Evolutionary conservation across 805 yeast species (phyloP), one percentile per base, ranked within the genome.

Genomic region (Starmera amethionina): DNA sequence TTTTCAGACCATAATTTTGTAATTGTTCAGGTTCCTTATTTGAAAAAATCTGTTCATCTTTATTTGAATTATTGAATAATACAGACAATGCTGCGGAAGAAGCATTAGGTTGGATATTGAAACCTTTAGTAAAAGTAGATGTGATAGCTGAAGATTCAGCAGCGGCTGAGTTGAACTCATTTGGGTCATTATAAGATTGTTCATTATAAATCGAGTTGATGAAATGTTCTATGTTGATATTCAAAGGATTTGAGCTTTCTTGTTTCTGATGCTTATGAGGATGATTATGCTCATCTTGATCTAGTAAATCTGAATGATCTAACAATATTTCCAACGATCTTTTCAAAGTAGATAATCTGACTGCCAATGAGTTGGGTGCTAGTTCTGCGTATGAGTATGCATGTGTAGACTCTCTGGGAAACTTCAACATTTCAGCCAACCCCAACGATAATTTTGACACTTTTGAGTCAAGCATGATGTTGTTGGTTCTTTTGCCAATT

Each of bases 341-440:
- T 53, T 79, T 83, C 49, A 86, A 64, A 13, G 84, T 88, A 41
- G 79, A 79, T 44, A 86, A 60, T 41, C 95, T 65, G 37, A 84
- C 72, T 0, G 93, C 85, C 41, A 86, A 59, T 1, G 94, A 81
- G 54, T 83, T 82, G 9, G 89, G 93, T 1, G 90, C 79, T 41
- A 85, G 62, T 40, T 82, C 84, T 3, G 93, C 86, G 56, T 86
- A 86, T 0, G 95, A 84, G 54, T 82, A 86, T 2, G 94, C 82
- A 55, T 83, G 89, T 1, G 93, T 75, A 11, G 93, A 82, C 49
- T 82, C 88, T 22, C 78, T 76, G 5, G 90, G 87, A 52, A 85
- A 81, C 45, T 68, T 72, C 32, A 79, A 55, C 15, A 82, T 66
- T 40, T 79, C 77, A 10, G 60, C 54, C 13, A 54, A 36, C 37